Conservation (phyloP, 73 alveolate genomes). For the Paramecium sonneborni region DNA sequence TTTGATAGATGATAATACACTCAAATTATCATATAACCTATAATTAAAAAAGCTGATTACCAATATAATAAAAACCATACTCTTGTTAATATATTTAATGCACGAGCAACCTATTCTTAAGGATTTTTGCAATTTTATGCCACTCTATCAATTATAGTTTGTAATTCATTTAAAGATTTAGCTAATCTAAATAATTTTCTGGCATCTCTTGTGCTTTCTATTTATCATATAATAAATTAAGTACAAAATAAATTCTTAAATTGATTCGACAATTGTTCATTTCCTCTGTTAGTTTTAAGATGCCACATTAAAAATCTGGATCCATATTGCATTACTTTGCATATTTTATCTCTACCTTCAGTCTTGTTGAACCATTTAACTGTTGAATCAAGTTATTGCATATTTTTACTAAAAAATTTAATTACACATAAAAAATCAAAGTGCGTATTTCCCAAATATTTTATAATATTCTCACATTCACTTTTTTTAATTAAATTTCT, state of each 20-base stretch:
- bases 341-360: slow-evolving; percentile 89
- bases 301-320: slow-evolving; percentile 77
- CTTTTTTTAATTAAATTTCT: not conserved
- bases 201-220: slow-evolving; percentile 80
- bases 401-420: not conserved
- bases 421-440: not conserved
- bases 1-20: slow-evolving; percentile 72
- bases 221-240: not conserved
- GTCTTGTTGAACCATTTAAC: slow-evolving; percentile 67
- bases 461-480: not conserved
- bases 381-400: slow-evolving; percentile 52
- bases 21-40: slow-evolving; percentile 81
- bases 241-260: slow-evolving; percentile 74
- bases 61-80: slow-evolving; percentile 76
- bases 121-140: not conserved
- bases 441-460: not conserved
- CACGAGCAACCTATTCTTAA: slow-evolving; percentile 21
- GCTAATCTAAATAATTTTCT: slow-evolving; percentile 83
- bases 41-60: not conserved
- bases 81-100: slow-evolving; percentile 72
- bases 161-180: slow-evolving; percentile 77
- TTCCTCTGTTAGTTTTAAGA: slow-evolving; percentile 31
- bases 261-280: slow-evolving; percentile 72
- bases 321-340: slow-evolving; percentile 85
- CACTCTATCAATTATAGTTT: slow-evolving; percentile 64